phyloP scores from a whole-genome alignment of 2,329 filamentous ascomycete species.

The Penicillium brevicompactum region DNA sequence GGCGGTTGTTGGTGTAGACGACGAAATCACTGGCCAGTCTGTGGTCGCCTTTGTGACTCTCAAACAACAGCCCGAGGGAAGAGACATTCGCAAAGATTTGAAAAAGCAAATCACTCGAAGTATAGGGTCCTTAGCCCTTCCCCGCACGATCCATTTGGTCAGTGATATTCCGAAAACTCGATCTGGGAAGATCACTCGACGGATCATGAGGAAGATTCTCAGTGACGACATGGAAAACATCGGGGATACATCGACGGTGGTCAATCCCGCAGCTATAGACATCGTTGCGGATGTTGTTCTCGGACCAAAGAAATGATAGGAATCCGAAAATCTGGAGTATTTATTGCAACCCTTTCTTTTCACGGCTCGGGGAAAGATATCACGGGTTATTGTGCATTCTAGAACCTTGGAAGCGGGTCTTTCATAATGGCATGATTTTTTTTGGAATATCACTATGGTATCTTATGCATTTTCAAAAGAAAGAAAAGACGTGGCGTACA shows the following conservation, averaged over 20 bases:
- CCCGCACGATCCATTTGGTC: background rate
- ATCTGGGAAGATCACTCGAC: slow-evolving; percentile 6
- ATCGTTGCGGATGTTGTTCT: background rate
- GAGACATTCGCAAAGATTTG: background rate
- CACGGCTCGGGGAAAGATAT: too few relatives aligned
- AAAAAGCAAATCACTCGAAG: background rate
- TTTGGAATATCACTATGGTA: background rate
- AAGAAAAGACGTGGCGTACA: background rate
- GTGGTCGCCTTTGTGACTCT: slow-evolving; percentile 92
- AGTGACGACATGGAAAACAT: background rate
- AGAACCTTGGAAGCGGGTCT: background rate
- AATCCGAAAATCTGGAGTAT: too few relatives aligned
- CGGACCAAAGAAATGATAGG: background rate
- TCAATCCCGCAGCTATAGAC: background rate
- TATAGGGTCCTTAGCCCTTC: slow-evolving; percentile 3
- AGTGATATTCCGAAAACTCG: slow-evolving; percentile 9
- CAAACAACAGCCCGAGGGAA: slow-evolving; percentile 39
- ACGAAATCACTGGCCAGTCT: slow-evolving; percentile 91
- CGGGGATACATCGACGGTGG: background rate
- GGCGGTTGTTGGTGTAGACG: slow-evolving; percentile 83
- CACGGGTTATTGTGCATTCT: too few relatives aligned
- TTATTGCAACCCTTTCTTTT: too few relatives aligned
- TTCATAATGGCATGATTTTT: background rate
- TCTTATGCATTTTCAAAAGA: background rate
- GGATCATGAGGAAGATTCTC: background rate